Percentiles rank a stretch among this genome's conserved stretches.
Conservation (phyloP, 805 yeast species). For the Saturnispora sekii region DNA sequence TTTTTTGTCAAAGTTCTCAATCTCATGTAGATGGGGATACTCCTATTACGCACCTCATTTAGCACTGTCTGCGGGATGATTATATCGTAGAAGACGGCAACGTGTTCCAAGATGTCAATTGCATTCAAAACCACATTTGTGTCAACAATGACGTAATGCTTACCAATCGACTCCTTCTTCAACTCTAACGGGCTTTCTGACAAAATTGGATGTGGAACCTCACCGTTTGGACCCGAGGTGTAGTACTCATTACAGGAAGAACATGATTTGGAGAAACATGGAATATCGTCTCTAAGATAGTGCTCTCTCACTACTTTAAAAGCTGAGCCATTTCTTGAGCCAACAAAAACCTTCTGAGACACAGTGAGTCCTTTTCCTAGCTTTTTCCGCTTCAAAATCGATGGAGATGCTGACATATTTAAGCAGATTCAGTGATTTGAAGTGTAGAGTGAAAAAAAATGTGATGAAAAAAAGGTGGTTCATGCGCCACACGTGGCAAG, state of each 20-base stretch:
- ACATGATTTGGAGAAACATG: slow-evolving; percentile 76
- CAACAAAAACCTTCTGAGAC: slow-evolving; percentile 81
- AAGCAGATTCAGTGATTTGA: not conserved
- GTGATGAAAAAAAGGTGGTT: not conserved
- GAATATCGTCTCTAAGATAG: slow-evolving; percentile 84
- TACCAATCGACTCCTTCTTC: slow-evolving; percentile 35
- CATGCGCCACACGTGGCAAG: not conserved
- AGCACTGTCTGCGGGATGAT: slow-evolving; percentile 91
- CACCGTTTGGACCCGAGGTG: slow-evolving; percentile 58
- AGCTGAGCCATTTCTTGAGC: slow-evolving; percentile 85
- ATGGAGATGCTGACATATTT: not conserved
- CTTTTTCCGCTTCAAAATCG: slow-evolving; percentile 29
- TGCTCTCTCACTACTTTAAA: slow-evolving; percentile 90
- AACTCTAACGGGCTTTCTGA: slow-evolving; percentile 49
- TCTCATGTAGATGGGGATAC: slow-evolving; percentile 82
- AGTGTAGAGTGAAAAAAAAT: not conserved
- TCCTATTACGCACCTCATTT: slow-evolving; percentile 83
- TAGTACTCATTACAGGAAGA: slow-evolving; percentile 44
- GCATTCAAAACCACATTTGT: slow-evolving; percentile 83
- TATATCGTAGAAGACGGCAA: slow-evolving; percentile 72
- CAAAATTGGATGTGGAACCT: slow-evolving; percentile 55
- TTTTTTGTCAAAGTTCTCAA: slow-evolving; percentile 65
- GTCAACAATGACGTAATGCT: slow-evolving; percentile 80
- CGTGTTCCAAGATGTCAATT: slow-evolving; percentile 79
- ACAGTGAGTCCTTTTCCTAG: slow-evolving; percentile 49